Evolutionary conservation across 129 eudicot genomes (phyloP).

Genomic region (Logfia minima): DNA sequence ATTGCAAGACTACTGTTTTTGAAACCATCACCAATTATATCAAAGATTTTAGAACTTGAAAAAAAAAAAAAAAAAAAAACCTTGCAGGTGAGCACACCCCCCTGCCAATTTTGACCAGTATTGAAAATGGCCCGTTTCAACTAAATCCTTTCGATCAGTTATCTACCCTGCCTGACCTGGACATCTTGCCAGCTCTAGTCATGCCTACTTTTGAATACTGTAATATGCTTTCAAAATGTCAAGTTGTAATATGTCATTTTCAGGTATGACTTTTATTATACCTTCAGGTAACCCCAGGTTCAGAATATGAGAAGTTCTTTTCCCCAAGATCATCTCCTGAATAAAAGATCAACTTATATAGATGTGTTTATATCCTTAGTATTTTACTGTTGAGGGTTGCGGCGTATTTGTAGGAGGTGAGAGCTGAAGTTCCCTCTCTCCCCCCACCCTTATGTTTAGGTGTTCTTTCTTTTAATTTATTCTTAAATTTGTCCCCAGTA

Average conservation of each 20-base stretch:
- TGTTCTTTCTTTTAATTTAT: neutral
- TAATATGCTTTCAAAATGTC: slow-evolving; percentile 18
- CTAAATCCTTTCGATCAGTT: neutral
- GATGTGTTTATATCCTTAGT: slow-evolving; percentile 28
- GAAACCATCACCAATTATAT: too few species aligned
- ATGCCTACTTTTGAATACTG: neutral
- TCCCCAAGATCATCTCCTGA: slow-evolving; percentile 16
- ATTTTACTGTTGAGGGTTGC: slow-evolving; percentile 12
- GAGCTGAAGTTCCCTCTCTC: slow-evolving; percentile 2
- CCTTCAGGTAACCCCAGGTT: slow-evolving; percentile 27
- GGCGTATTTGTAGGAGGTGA: slow-evolving; percentile 6
- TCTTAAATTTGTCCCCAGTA: slow-evolving; percentile 3
- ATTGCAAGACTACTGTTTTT: too few species aligned
- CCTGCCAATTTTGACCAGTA: too few species aligned
- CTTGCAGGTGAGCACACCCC: too few species aligned
- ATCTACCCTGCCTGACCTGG: neutral
- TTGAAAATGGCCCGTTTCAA: neutral
- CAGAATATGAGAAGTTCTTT: slow-evolving; percentile 27
- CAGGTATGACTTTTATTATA: slow-evolving; percentile 40
- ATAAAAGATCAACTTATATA: slow-evolving; percentile 24
- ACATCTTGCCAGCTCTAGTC: neutral
- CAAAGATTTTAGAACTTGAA: too few species aligned
- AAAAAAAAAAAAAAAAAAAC: neutral
- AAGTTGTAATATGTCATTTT: slow-evolving; percentile 26
- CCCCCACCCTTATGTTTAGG: slow-evolving; percentile 15